Base-by-base conservation (phyloP, 192 early-diverging fungal species). In the Cetraspora pellucida region DNA sequence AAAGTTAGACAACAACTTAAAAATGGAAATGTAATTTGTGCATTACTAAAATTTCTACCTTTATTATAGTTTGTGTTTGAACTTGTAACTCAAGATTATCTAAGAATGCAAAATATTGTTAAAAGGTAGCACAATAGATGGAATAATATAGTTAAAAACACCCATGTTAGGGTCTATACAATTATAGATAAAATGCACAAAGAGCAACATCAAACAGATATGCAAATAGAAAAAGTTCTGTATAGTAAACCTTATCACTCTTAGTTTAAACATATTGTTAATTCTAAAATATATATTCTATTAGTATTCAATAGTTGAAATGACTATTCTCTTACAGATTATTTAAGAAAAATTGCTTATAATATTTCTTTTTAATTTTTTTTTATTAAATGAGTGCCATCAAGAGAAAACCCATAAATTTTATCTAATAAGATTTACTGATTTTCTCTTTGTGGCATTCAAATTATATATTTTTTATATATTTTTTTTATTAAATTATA, bases 121-220 rank as follows among this genome's bases (percentile, higher is more conserved):
- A 54, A 73, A 69, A 54, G 54, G 19, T 54, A 50, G 70, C 25
- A 72, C 14, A 1, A 58, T 9, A 3, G 37, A 14, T 72, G 31
- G 31, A 28, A 57, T n/a, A 58, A 0, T 44, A 17, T 72, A 43
- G 55, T 54, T 72, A 52, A 52, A 50, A 69, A 11, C 47, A 21
- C 43, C 37, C 55, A 73, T 59, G 37, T 59, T 44, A 16, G 71
- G 43, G 31, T 73, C 23, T 73, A 58, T 58, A 59, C 3, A 45
- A 73, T 73, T 58, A 72, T 72, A n/a, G 52, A 72, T 37, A 52
- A 72, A 72, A 72, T 72, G 55, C 16, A 52, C 10, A 72, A 72
- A 25, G 71, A 72, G 30, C 30, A 54, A 54, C 50, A 54, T 2
- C 50, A 54, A 54, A 54, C 50, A 54, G 50, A 54, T 54, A 54